Evolutionary conservation across 108 stramenopile species (phyloP).

Genomic region (Skeletonema marinoi): DNA sequence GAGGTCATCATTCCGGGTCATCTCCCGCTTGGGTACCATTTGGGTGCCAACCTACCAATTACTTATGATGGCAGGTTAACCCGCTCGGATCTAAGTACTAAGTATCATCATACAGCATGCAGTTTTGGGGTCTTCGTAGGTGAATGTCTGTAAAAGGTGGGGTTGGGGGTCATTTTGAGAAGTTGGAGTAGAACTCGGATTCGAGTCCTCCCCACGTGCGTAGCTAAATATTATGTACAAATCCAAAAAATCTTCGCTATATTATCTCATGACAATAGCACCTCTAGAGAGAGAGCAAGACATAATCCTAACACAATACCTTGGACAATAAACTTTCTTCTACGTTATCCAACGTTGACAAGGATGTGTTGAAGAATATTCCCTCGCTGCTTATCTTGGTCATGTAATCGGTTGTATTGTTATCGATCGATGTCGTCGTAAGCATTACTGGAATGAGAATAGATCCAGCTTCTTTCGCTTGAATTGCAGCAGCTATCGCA

Average conservation of each 20-base stretch:
- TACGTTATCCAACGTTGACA: background rate
- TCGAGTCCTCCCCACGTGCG: background rate
- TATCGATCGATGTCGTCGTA: background rate
- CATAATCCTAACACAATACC: background rate
- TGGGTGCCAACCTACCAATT: no score
- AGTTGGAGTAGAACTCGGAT: no score
- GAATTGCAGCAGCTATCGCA: background rate
- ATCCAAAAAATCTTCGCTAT: background rate
- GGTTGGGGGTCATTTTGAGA: no score
- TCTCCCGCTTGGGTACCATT: no score
- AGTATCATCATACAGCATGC: no score
- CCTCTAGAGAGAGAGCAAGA: no score
- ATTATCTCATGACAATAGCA: background rate
- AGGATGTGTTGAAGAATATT: background rate
- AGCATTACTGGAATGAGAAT: conserved; percentile 1
- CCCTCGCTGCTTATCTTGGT: background rate
- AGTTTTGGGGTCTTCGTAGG: no score
- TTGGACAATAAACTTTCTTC: background rate
- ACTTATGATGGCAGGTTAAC: no score
- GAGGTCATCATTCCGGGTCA: no score
- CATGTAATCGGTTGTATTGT: background rate
- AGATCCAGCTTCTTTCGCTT: background rate
- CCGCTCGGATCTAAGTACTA: no score
- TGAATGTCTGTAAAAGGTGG: no score
- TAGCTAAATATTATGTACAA: no score